Base-by-base conservation (phyloP, 2,329 filamentous ascomycete genomes). In the Colletotrichum endophyticum region DNA sequence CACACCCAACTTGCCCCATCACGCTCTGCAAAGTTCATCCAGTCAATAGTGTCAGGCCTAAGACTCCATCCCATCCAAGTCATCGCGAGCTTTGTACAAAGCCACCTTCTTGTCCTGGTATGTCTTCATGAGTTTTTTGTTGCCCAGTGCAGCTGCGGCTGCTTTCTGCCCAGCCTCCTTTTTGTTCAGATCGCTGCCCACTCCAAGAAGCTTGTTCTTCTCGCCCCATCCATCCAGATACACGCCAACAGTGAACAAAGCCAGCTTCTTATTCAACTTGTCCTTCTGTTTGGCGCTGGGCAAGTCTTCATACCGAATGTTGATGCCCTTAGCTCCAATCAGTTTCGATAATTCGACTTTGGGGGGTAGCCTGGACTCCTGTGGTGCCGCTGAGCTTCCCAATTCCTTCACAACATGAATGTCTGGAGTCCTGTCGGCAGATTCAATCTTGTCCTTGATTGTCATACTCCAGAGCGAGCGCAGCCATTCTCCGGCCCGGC, bases 191-290 rank as follows among this genome's bases (percentile, higher is more conserved):
- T 90, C 94, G 36, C 89, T 90, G 1, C 94, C 94, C 61, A 87
- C 88, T 0, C 92, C 94, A 8, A 96, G 84, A 73, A 90, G 85
- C 81, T 91, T 90, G 66, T 90, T 86, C 36, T 88, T 89, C 83
- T 94, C 92, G 6, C 94, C 94, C 88, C 92, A 94, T 0, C 94
- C 94, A 25, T 91, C 90, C 32, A 95, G 85, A 79, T 91, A 94
- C 1, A 92, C 89, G 1, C 90, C 93, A 2, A 95, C 88, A 4
- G 89, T 90, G 81, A 91, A 95, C 30, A 92, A 84, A 22, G 90
- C 88, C 32, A 93, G 83, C 2, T 89, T 90, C 16, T 83, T 86
- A 61, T 87, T 85, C 79, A 93, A 89, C 80, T 90, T 91, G 66
- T 87, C 88, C 56, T 87, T 87, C 77, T 89, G 87, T 9, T 66